These are phyloP conservation scores for Lizonia empirigonia DNA, from an alignment of 2,329 filamentous ascomycete genomes.

Conservation along the genomic window DNA sequence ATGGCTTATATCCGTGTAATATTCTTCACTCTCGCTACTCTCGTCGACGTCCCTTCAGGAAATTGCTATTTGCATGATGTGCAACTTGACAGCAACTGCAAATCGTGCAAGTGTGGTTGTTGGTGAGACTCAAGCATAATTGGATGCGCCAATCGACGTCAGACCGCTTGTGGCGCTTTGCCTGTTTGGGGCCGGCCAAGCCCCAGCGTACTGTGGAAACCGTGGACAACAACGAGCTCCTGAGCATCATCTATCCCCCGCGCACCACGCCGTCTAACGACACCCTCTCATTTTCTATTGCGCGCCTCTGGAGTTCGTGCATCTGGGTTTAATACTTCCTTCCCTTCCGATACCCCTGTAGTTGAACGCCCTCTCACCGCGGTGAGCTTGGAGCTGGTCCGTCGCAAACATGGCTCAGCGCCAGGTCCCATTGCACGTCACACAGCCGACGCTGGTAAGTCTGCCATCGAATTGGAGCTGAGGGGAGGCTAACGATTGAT, in stretches of 20 bases:
- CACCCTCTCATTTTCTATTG: constrained; percentile 46
- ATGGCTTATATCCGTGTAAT: neutral
- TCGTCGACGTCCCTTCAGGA: neutral
- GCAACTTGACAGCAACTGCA: neutral
- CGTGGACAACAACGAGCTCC: constrained; percentile 21
- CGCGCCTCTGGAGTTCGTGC: constrained; percentile 48
- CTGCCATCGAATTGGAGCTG: constrained; percentile 4
- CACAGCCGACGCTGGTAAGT: constrained; percentile 80
- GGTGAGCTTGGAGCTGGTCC: constrained; percentile 48
- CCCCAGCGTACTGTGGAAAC: constrained; percentile 19
- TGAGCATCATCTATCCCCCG: constrained; percentile 36
- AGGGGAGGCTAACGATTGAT: constrained; percentile 38
- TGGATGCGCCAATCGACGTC: constrained; percentile 13
- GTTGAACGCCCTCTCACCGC: constrained; percentile 39
- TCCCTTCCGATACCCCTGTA: constrained; percentile 43
- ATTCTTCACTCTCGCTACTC: neutral
- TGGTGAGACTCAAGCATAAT: neutral
- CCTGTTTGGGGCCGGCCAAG: constrained; percentile 12
- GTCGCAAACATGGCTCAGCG: constrained; percentile 67
- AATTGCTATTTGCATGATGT: neutral
- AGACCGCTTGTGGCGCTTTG: constrained; percentile 14
- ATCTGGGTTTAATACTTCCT: constrained; percentile 45
- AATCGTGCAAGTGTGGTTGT: neutral
- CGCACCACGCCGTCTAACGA: constrained; percentile 34
- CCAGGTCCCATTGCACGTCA: constrained; percentile 80